phyloP scores from a whole-genome alignment of 768 basidiomycete species.

The Aureoboletus auriporus region DNA sequence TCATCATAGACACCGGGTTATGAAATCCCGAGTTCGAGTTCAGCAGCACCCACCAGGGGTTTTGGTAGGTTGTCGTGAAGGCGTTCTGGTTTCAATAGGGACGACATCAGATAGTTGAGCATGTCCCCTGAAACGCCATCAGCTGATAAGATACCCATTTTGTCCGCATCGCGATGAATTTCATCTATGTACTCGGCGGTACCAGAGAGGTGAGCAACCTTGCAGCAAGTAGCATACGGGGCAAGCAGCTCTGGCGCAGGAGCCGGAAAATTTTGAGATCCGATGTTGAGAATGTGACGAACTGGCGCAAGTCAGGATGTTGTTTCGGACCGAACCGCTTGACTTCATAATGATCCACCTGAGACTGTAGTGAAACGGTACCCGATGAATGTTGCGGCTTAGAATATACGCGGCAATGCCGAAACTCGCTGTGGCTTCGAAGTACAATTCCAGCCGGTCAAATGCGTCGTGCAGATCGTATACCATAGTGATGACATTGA shows the following conservation, averaged over 20 bases:
- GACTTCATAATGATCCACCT: conserved; percentile 5
- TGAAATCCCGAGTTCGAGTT: too few relatives aligned
- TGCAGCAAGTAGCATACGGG: conserved; percentile 21
- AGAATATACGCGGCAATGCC: too few relatives aligned
- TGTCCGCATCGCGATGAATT: conserved; percentile 5
- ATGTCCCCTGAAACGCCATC: neutral
- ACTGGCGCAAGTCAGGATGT: neutral
- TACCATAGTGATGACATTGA: conserved; percentile 4
- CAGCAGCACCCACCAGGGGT: too few relatives aligned
- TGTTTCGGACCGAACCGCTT: neutral
- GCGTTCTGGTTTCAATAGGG: too few relatives aligned
- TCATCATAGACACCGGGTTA: too few relatives aligned
- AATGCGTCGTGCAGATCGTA: too few relatives aligned
- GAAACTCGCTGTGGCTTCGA: too few relatives aligned
- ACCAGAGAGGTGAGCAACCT: conserved; percentile 25
- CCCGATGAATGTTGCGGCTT: too few relatives aligned
- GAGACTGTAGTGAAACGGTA: too few relatives aligned
- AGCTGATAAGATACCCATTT: neutral
- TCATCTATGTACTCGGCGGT: conserved; percentile 16
- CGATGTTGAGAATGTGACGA: conserved; percentile 2
- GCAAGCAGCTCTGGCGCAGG: conserved; percentile 10
- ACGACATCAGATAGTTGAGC: neutral
- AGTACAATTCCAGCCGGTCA: too few relatives aligned
- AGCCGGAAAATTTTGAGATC: conserved; percentile 10
- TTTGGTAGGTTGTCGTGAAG: too few relatives aligned